Percentiles rank a stretch among this genome's conserved stretches.
These are phyloP conservation scores for Quercus glauca DNA, from an alignment of 306 rosid species.

Conservation along the genomic window DNA sequence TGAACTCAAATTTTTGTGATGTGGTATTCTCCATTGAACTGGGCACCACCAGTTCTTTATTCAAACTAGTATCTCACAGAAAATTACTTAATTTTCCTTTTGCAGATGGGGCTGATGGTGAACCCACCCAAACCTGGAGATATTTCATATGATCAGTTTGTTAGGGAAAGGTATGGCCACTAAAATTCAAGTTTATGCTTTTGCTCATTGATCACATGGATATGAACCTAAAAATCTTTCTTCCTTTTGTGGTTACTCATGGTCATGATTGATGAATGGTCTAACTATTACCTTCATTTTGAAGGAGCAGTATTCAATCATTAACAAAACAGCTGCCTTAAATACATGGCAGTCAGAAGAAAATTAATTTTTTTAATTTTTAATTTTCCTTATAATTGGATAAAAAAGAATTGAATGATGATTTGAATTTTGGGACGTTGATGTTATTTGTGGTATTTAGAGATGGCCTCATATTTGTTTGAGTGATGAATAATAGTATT, in stretches of 20 bases:
- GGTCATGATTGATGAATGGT: background rate
- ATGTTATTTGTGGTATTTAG: background rate
- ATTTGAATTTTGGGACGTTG: background rate
- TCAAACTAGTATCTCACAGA: constrained; percentile 8
- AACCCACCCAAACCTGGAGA: constrained; percentile 94
- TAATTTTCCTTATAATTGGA: background rate
- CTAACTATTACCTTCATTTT: constrained; percentile 1
- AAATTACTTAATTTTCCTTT: constrained; percentile 18
- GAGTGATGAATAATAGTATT: constrained; percentile 16
- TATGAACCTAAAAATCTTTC: background rate
- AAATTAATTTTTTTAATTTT: background rate
- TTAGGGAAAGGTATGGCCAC: constrained; percentile 76
- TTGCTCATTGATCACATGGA: background rate
- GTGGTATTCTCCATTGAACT: constrained; percentile 2
- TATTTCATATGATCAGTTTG: constrained; percentile 79
- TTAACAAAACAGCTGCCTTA: background rate
- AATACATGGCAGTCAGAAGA: background rate
- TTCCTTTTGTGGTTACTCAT: background rate
- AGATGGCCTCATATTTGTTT: background rate
- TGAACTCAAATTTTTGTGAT: constrained; percentile 23
- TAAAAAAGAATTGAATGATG: background rate
- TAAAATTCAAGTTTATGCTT: constrained; percentile 6
- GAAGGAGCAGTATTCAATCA: background rate
- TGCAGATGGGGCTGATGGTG: constrained; percentile 96
- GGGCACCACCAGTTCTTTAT: background rate